Base-by-base conservation (phyloP, 768 basidiomycete species). In the Boletellus ananas region DNA sequence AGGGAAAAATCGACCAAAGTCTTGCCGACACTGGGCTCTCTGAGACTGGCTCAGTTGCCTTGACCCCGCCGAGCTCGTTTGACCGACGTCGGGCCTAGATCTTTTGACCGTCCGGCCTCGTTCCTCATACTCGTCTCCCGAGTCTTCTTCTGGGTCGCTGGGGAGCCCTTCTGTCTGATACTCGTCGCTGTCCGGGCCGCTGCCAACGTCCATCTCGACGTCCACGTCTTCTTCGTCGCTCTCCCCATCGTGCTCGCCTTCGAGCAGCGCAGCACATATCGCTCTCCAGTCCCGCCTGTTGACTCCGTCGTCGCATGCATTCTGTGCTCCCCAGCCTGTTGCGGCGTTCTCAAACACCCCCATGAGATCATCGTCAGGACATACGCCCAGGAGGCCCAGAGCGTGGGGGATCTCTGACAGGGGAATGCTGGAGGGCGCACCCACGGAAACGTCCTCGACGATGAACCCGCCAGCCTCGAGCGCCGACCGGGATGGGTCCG, bases 1-100 rank as follows among this genome's bases (percentile, higher is more conserved):
- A 27, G 85, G 83, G 64, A 93, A 91, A 71, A 93, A 91, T 38
- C 91, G 70, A 5, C 80, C 70, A 59, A 85, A 93, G 12, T 86
- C 74, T 31, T 74, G 72, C 16, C 81, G 72, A 49, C 80, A 81
- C 16, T 73, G 72, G 43, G 75, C 66, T 41, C 70, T 72, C 62
- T 90, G 85, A 9, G 78, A 72, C 10, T 70, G 59, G 10, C 77
- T 83, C 44, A 84, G 65, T n/a, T 54, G 59, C 25, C 34, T 44
- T n/a, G 29, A 29, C 4, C 12, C n/a, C 12, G 7, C 27, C 38
- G 47, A 41, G 20, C 37, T 41, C 31, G 38, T 25, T 9, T 16
- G 21, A 11, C 23, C 23, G 23, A 16, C 23, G 21, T 54, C 33
- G 9, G 33, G 1, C 16, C 13, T 52, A 43, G 42, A 29, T 51